Conservation (phyloP, 2,329 filamentous ascomycete species). For the Verticillium zaregamsianum region DNA sequence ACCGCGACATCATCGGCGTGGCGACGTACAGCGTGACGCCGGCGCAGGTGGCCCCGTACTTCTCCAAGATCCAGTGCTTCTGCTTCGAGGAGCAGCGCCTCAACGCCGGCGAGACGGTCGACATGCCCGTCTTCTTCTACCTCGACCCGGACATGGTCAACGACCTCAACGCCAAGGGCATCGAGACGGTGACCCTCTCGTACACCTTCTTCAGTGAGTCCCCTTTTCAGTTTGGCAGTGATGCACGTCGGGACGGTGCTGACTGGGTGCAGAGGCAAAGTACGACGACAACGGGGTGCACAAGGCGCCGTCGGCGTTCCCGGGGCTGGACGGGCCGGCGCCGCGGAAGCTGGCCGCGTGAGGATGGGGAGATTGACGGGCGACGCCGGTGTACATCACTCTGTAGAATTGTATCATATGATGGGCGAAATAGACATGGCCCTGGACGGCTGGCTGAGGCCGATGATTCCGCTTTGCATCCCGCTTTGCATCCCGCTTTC, state of each 20-base stretch:
- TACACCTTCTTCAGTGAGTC: conserved; percentile 96
- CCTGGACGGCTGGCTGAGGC: background rate
- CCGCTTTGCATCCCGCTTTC: too few relatives aligned
- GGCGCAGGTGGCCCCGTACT: conserved; percentile 92
- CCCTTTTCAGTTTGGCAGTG: background rate
- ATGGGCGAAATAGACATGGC: background rate
- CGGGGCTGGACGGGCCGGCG: conserved; percentile 4
- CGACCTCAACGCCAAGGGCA: conserved; percentile 87
- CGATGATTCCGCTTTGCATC: background rate
- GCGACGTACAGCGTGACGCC: conserved; percentile 97
- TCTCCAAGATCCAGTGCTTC: conserved; percentile 99
- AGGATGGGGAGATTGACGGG: background rate
- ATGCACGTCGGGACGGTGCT: background rate
- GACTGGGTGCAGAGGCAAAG: conserved; percentile 31
- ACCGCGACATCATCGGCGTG: conserved; percentile 93
- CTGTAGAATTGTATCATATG: background rate
- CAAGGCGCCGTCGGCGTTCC: conserved; percentile 26
- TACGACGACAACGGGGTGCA: conserved; percentile 43
- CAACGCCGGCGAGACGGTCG: conserved; percentile 92
- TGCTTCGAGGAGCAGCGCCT: conserved; percentile 97
- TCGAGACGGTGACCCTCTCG: conserved; percentile 91
- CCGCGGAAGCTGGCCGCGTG: background rate
- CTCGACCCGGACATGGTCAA: conserved; percentile 92
- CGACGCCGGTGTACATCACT: background rate
- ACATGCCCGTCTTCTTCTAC: conserved; percentile 99